Evolutionary conservation across 805 yeast species (phyloP).

Genomic region (Wickerhamomyces silvicola): DNA sequence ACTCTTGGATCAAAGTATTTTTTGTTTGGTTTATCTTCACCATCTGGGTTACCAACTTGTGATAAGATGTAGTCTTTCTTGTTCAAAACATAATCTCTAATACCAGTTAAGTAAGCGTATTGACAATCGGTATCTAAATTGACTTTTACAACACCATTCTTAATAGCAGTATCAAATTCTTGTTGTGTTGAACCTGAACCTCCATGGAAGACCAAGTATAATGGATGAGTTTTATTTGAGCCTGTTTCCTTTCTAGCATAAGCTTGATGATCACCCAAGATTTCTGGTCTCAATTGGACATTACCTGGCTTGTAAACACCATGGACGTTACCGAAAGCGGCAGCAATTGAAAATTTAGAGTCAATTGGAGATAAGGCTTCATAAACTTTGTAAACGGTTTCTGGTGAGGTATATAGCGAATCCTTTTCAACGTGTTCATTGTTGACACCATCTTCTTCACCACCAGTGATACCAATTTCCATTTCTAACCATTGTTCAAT

Average conservation of each 20-base stretch:
- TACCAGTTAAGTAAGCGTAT: conserved; percentile 94
- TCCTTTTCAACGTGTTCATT: conserved; percentile 89
- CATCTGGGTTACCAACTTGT: conserved; percentile 98
- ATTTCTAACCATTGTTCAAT: conserved; percentile 97
- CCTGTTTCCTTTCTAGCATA: conserved; percentile 70
- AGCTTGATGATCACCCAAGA: conserved; percentile 92
- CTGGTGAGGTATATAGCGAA: conserved; percentile 88
- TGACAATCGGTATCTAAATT: conserved; percentile 99
- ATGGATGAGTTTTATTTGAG: conserved; percentile 54
- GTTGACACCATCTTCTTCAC: conserved; percentile 99
- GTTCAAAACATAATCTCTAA: conserved; percentile 92
- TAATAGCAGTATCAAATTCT: conserved; percentile 89
- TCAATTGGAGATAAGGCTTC: conserved; percentile 85
- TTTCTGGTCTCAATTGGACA: conserved; percentile 85
- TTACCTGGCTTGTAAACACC: conserved; percentile 99
- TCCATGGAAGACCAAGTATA: conserved; percentile 99
- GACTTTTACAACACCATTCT: conserved; percentile 95
- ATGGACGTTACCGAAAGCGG: conserved; percentile 99
- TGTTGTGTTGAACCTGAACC: conserved; percentile 95
- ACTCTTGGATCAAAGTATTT: conserved; percentile 99
- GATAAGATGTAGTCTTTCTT: conserved; percentile 90
- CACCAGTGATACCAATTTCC: conserved; percentile 99
- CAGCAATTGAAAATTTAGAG: conserved; percentile 98
- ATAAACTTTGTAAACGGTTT: conserved; percentile 88
- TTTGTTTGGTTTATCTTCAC: conserved; percentile 99